Conservation (phyloP, 768 basidiomycete species). For the Serendipita sp. region DNA sequence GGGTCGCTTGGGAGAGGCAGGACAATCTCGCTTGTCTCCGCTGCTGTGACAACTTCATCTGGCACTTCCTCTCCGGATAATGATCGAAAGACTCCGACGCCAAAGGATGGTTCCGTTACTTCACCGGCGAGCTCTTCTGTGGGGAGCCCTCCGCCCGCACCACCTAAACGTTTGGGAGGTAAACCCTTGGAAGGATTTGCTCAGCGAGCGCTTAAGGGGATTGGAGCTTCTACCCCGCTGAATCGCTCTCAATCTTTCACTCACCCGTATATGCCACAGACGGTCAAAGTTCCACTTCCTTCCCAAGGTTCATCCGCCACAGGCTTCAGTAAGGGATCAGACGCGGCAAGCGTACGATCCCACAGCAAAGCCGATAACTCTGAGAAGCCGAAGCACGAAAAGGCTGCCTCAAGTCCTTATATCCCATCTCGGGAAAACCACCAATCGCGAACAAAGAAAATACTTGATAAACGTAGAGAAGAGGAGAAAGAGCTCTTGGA, state of each 20-base stretch:
- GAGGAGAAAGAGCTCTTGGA: background rate
- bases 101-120: background rate
- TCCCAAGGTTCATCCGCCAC: background rate
- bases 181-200: background rate
- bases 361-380: background rate
- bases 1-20: background rate
- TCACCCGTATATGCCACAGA: background rate
- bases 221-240: background rate
- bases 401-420: background rate
- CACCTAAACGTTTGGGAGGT: background rate
- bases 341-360: background rate
- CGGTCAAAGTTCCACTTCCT: background rate
- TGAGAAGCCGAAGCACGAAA: background rate
- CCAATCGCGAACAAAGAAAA: background rate
- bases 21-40: background rate
- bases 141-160: background rate
- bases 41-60: background rate
- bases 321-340: background rate
- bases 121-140: background rate
- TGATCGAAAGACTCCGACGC: conserved; percentile 1
- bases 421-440: background rate
- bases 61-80: background rate
- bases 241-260: background rate
- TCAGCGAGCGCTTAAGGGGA: background rate
- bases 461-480: background rate